Percentiles rank a stretch among this genome's conserved stretches.
phyloP scores from a whole-genome alignment of 73 alveolate species.

The Paramecium sonneborni region DNA sequence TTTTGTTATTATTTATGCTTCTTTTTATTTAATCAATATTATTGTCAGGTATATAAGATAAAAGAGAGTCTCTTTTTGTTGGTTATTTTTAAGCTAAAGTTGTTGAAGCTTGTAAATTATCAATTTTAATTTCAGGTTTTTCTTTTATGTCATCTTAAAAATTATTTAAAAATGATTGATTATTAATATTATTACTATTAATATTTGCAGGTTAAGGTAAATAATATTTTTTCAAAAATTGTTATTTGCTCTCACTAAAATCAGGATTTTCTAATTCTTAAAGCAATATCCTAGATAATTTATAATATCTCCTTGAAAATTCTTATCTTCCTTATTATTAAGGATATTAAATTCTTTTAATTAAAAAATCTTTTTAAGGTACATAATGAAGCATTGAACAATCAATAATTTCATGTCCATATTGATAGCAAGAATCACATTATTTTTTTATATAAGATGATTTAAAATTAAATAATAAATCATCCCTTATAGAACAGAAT shows the following conservation, averaged over 20 bases:
- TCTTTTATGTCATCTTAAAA: background rate
- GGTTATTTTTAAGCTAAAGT: background rate
- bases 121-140: background rate
- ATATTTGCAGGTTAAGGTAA: background rate
- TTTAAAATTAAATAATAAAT: conserved; percentile 1
- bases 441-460: background rate
- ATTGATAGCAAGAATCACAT: conserved; percentile 16
- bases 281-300: background rate
- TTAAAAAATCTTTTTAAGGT: conserved; percentile 35
- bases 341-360: background rate
- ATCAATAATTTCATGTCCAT: background rate
- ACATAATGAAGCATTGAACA: conserved; percentile 52
- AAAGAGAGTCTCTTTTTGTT: background rate
- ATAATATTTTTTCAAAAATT: background rate
- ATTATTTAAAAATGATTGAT: background rate
- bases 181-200: background rate
- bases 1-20: background rate
- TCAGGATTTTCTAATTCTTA: background rate
- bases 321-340: background rate
- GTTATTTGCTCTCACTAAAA: background rate
- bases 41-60: background rate
- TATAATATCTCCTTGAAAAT: background rate
- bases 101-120: background rate
- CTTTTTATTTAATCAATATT: background rate
- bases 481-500: conserved; percentile 41